These are phyloP conservation scores for Blastobotrys capitulatus DNA, from an alignment of 1,139 yeast species.

Conservation along the genomic window DNA sequence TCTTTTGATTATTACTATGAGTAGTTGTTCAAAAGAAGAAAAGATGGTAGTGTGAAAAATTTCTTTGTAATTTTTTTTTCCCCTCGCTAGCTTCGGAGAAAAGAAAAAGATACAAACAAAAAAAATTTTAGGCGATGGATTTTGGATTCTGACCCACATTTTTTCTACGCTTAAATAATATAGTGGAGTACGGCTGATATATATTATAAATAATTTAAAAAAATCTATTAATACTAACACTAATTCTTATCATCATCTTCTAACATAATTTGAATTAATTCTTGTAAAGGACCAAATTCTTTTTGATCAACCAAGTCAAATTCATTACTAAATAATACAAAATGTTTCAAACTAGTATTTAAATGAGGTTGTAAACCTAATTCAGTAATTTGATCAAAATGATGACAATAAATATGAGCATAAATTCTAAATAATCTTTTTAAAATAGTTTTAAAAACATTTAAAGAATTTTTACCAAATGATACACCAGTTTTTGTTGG, in stretches of 20 bases:
- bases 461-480: constrained; percentile 47
- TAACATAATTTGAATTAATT: constrained; percentile 70
- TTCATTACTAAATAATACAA: constrained; percentile 80
- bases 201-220: too few relatives aligned
- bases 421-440: constrained; percentile 92
- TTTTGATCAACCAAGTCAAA: constrained; percentile 68
- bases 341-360: constrained; percentile 92
- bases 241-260: constrained; percentile 27
- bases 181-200: background rate
- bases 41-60: too few relatives aligned
- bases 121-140: too few relatives aligned
- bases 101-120: too few relatives aligned
- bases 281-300: constrained; percentile 91
- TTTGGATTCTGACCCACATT: background rate
- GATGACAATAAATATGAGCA: constrained; percentile 97
- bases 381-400: constrained; percentile 89
- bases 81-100: too few relatives aligned
- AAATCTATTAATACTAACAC: too few relatives aligned
- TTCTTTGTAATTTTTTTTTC: too few relatives aligned
- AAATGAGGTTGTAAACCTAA: constrained; percentile 88
- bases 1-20: background rate
- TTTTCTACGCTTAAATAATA: background rate
- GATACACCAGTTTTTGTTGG: constrained; percentile 90
- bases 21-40: too few relatives aligned
- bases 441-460: constrained; percentile 76